Evolutionary conservation across 257 asterid species (phyloP), one percentile per base, ranked within the genome.

Genomic region (Leptodermis oblonga): DNA sequence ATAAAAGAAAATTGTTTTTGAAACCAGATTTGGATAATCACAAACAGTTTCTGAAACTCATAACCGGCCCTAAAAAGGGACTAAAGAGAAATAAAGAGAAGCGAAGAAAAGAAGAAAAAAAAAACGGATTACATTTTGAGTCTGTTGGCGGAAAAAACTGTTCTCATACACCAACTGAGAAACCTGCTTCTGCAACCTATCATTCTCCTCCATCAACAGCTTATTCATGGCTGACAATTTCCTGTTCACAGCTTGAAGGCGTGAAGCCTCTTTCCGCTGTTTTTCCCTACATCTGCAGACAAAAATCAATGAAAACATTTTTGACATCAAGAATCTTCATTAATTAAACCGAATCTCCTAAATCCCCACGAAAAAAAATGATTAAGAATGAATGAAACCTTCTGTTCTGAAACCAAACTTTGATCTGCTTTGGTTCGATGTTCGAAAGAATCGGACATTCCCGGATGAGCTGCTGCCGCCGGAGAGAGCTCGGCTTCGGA

Each of bases 371-470:
- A 58, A 71, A 2, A 8, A 46, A 5, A 26, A 39, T 46, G 33
- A 30, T 49, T 25, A 67, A 68, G 65, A 23, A 30, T 23, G 5
- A 49, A 41, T 1, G 9, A 58, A 28, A 90, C 99, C 99, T 88
- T 89, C 99, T 77, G 82, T 90, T 94, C 64, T 94, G 97, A 62
- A 94, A 94, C 99, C 99, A 94, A 46, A 94, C 97, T 94, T 91
- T 94, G 93, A 90, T 94, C 87, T 94, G 99, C 82, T 90, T 94
- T 3, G 97, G 97, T 83, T 94, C 99, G 20, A 94, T 94, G 77
- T 94, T 85, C 42, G 97, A 84, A 17, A 94, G 91, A 53, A 94
- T 87, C 0, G 97, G 95, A 62, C 96, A 94, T 59, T 90, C 97
- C 6, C 97, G 79, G 69, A 94, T 94, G 43, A 94, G 87, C 81